These are phyloP conservation scores for Ceratocystis variospora DNA, from an alignment of 2,329 filamentous ascomycete genomes.

Conservation along the genomic window DNA sequence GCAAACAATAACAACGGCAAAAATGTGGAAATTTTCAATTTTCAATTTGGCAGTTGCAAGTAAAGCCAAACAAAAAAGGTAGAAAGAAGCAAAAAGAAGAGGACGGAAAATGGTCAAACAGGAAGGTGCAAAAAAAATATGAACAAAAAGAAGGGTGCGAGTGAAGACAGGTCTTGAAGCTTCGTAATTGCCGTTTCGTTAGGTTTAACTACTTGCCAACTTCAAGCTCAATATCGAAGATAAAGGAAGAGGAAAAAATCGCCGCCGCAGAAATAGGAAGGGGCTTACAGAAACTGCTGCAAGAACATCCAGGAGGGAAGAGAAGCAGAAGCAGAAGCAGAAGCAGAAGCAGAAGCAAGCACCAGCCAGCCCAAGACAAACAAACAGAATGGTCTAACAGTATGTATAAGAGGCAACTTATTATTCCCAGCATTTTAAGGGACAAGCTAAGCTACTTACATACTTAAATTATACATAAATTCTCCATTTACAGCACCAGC, in stretches of 20 bases:
- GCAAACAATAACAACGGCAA: neutral
- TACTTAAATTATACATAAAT: neutral
- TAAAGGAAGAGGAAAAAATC: neutral
- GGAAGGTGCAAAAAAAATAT: slow-evolving; percentile 4
- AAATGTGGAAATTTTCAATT: slow-evolving; percentile 6
- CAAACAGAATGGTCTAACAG: neutral
- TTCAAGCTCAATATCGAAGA: neutral
- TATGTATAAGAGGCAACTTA: neutral
- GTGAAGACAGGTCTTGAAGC: no score
- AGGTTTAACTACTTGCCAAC: no score
- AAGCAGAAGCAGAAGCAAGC: neutral
- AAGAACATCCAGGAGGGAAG: slow-evolving; percentile 18
- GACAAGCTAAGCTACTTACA: neutral
- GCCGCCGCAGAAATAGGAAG: slow-evolving; percentile 1
- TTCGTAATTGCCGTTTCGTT: no score
- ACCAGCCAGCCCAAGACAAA: neutral
- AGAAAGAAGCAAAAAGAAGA: neutral
- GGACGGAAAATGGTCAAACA: neutral
- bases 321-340: slow-evolving; percentile 19
- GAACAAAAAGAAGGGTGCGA: neutral
- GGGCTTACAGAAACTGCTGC: neutral
- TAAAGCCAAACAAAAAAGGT: neutral
- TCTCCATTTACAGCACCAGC: slow-evolving; percentile 20
- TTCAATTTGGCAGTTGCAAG: neutral
- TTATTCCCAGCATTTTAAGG: neutral